phyloP scores from a whole-genome alignment of 2,329 filamentous ascomycete species.

The Rhytidhysteron rufulum region DNA sequence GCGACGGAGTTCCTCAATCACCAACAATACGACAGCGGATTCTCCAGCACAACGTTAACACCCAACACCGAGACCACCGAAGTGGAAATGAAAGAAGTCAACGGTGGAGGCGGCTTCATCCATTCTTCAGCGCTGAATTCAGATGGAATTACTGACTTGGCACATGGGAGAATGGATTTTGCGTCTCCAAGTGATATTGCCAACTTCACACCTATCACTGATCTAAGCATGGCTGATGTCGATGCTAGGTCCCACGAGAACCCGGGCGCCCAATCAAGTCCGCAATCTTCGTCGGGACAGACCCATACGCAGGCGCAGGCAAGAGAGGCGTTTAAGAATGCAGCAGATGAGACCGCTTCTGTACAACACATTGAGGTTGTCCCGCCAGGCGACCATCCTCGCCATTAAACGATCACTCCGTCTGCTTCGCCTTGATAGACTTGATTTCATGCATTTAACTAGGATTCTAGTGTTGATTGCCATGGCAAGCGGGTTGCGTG shows the following conservation, averaged over 20 bases:
- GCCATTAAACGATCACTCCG: too few species aligned
- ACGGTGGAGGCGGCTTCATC: too few species aligned
- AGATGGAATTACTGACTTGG: conserved; percentile 18
- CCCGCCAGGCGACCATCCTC: too few species aligned
- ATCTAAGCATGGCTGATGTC: neutral
- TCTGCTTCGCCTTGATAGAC: too few species aligned
- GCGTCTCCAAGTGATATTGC: conserved; percentile 1
- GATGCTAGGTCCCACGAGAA: neutral
- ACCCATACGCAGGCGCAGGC: neutral
- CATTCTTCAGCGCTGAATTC: too few species aligned
- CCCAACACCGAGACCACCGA: conserved; percentile 30
- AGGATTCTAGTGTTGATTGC: too few species aligned
- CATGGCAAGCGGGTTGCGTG: too few species aligned
- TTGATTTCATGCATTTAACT: too few species aligned
- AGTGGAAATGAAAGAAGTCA: conserved; percentile 25
- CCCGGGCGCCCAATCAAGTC: neutral
- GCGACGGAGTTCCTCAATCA: neutral
- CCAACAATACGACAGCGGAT: neutral
- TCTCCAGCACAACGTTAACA: conserved; percentile 23
- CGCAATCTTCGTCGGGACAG: neutral
- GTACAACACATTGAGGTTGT: neutral
- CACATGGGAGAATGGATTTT: conserved; percentile 17
- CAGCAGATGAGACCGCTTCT: too few species aligned
- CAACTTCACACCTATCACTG: neutral
- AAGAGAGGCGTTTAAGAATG: neutral